Percentiles rank a stretch among this genome's conserved stretches.
These are phyloP conservation scores for Ogataea nakhonphanomensis DNA, from an alignment of 805 yeast species.

Conservation along the genomic window DNA sequence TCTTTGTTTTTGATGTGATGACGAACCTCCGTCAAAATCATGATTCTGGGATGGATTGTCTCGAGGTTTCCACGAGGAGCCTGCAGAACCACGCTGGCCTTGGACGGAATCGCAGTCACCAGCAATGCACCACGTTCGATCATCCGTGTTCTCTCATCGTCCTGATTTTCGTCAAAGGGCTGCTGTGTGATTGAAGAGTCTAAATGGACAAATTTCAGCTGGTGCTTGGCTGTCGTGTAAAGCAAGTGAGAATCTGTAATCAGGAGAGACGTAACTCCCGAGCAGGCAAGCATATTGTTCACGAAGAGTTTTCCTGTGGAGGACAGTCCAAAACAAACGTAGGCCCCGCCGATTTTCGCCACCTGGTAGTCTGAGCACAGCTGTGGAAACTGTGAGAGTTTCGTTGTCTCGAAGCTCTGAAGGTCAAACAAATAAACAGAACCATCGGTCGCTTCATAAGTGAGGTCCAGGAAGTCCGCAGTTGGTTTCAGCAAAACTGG, in stretches of 20 bases:
- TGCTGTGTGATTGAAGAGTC: conserved; percentile 18
- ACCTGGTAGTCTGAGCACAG: conserved; percentile 62
- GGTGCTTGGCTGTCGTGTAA: conserved; percentile 86
- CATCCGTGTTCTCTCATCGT: conserved; percentile 81
- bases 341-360: conserved; percentile 24
- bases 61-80: conserved; percentile 97
- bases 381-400: conserved; percentile 59
- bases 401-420: conserved; percentile 27
- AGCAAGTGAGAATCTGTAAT: conserved; percentile 68
- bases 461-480: conserved; percentile 48
- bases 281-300: conserved; percentile 53
- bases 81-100: conserved; percentile 78
- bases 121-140: conserved; percentile 91
- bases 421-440: conserved; percentile 43
- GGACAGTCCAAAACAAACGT: conserved; percentile 68
- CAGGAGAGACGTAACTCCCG: conserved; percentile 78
- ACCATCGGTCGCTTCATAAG: conserved; percentile 64
- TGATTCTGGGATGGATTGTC: conserved; percentile 87
- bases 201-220: conserved; percentile 77
- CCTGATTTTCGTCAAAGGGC: conserved; percentile 19
- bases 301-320: conserved; percentile 71
- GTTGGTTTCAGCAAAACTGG: conserved; percentile 54
- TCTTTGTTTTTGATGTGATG: conserved; percentile 52
- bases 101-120: conserved; percentile 77
- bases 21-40: conserved; percentile 84